Evolutionary conservation across 2,329 filamentous ascomycete genomes (phyloP), one percentile per base, ranked within the genome.

Genomic region (Botrytis paeoniae): DNA sequence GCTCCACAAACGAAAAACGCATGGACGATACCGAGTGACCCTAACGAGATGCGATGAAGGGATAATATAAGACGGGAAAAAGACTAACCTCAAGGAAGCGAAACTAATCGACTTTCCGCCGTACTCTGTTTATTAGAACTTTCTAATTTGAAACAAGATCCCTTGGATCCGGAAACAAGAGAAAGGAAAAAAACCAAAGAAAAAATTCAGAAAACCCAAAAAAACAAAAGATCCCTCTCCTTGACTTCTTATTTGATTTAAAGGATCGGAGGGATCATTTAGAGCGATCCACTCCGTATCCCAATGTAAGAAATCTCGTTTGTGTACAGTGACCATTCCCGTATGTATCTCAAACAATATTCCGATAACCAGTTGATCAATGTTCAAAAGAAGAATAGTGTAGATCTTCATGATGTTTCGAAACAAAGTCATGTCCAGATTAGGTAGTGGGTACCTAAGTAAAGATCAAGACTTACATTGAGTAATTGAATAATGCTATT

Each of bases 21-120:
- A 68, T 68, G 35, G 64, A 57, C 64, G 48, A 25, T 66, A n/a
- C 16, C 25, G 64, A 51, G 22, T 39, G 25, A 32, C 35, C 54
- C 64, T 66, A 54, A 25, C 32, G 14, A 66, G 64, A 68, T 68
- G 35, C 6, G 64, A 68, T 68, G 64, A 39, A 68, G 35, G 45
- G 64, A 68, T 57, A 57, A 57, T 29, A 65, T 48, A 29, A 43
- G 41, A 45, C 41, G 41, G 18, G 29, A 65, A 12, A 29, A 9
- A 22, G 18, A 12, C 32, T 39, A 54, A 54, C 16, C 22, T 41
- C 7, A 14, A 48, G 14, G 41, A 48, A 48, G 62, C n/a, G 29
- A 54, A 68, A n/a, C 18, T 20, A 57, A n/a, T 35, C 35, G 14
- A 25, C 25, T 37, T 39, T 7, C 25, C 18, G 39, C 25, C 29